Evolutionary conservation across 192 early-diverging fungal species (phyloP), one percentile per base, ranked within the genome.

Genomic region (Coemansia umbellata): DNA sequence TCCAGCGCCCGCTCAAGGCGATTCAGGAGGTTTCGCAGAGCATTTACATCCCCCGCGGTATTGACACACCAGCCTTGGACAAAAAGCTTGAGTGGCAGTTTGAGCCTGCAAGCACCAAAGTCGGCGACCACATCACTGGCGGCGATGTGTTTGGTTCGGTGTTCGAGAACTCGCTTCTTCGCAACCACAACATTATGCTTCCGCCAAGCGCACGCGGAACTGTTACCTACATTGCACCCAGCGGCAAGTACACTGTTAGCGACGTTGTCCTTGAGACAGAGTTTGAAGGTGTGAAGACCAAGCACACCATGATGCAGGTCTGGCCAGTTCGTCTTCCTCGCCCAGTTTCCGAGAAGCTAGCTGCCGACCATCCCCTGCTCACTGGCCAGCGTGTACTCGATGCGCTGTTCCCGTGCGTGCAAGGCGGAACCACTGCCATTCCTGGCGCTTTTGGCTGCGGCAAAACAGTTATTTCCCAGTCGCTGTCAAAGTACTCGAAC

Each of bases 371-470:
- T 74, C 97, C 97, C 31, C 79, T 99, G 41, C 80, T 98, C 53
- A 99, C 94, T 47, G 97, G 97, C 36, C 97, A 99, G 80, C 91
- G 97, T 67, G 95, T 99, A 23, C 84, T 99, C 61, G 97, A 99
- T 53, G 90, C 95, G 23, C 85, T 99, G 31, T 99, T 99, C 83
- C 97, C 97, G 5, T 98, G 97, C 75, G 94, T 98, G 2, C 94
- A 97, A 73, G 97, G 97, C 61, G 97, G 97, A 48, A 99, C 97
- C 22, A 98, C 95, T 8, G 95, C 95, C 33, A 99, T 99, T 78
- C 97, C 97, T 13, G 97, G 97, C 45, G 97, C 97, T 50, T 99
- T 99, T 62, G 97, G 97, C 39, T 99, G 97, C 72, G 97, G 97
- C 31, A 99, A 99, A 82, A 99, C 97, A 40, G 97, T 99, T 45